Conservation (phyloP, 2,329 filamentous ascomycete genomes). For the Trichophyton schoenleinii region DNA sequence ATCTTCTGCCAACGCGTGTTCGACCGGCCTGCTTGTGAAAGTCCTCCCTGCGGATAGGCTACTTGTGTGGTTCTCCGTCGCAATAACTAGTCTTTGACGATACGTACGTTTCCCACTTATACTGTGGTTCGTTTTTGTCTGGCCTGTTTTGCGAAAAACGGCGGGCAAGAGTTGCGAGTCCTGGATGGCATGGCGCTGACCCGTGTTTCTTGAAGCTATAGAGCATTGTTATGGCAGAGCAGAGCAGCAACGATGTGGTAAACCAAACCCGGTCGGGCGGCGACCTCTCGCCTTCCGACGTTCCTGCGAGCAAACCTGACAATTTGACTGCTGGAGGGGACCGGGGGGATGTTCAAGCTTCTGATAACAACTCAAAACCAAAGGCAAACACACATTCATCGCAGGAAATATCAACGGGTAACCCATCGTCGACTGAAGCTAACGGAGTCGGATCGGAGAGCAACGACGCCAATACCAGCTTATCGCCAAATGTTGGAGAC, state of each 20-base stretch:
- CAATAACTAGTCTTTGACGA: slow-evolving; percentile 32
- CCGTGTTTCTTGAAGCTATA: slow-evolving; percentile 26
- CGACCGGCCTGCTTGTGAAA: background rate
- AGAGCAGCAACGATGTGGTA: slow-evolving; percentile 59
- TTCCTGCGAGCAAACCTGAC: slow-evolving; percentile 49
- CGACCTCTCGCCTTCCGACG: slow-evolving; percentile 52
- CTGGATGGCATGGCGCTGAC: slow-evolving; percentile 11
- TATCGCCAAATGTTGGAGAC: slow-evolving; percentile 28
- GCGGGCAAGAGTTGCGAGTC: background rate
- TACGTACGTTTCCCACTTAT: slow-evolving; percentile 6
- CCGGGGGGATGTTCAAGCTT: slow-evolving; percentile 27
- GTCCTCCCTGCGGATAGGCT: slow-evolving; percentile 4
- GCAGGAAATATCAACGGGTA: slow-evolving; percentile 3
- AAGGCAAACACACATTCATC: slow-evolving; percentile 5
- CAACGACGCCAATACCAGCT: slow-evolving; percentile 28
- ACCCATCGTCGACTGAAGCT: slow-evolving; percentile 18
- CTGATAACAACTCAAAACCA: slow-evolving; percentile 18
- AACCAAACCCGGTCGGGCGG: slow-evolving; percentile 56
- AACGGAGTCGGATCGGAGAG: slow-evolving; percentile 28
- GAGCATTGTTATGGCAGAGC: slow-evolving; percentile 60
- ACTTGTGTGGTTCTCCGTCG: slow-evolving; percentile 28
- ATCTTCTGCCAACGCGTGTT: background rate
- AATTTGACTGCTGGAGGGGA: slow-evolving; percentile 41
- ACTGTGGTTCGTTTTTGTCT: background rate
- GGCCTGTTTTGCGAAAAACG: background rate